A percentile compares a stretch with the other conserved stretches of the same genome.
phyloP scores from a whole-genome alignment of 371 early-diverging fungal species.

The Coemansia sp. region DNA sequence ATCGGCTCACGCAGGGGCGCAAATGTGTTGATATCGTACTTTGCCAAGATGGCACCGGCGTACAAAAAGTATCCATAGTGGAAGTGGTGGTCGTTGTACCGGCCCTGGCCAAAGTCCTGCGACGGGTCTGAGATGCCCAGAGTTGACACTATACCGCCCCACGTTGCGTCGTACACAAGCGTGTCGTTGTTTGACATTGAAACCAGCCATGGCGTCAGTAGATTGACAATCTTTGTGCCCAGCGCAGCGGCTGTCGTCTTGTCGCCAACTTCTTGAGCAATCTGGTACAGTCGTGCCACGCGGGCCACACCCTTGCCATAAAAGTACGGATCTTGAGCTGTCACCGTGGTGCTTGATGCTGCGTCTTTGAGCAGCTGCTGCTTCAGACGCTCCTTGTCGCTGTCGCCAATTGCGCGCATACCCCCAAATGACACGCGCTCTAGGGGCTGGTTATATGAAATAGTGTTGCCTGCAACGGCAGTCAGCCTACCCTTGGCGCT shows the following conservation, averaged over 20 bases:
- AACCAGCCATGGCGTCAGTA: conserved; percentile 60
- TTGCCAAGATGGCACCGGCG: conserved; percentile 65
- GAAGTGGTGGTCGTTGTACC: conserved; percentile 78
- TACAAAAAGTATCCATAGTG: conserved; percentile 75
- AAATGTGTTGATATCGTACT: conserved; percentile 60
- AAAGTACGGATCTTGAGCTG: conserved; percentile 63
- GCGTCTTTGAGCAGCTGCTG: conserved; percentile 53
- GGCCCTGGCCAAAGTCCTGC: conserved; percentile 60
- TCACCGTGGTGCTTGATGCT: conserved; percentile 34
- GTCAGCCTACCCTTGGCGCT: conserved; percentile 66
- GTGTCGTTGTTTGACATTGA: conserved; percentile 53
- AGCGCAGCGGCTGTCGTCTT: conserved; percentile 50
- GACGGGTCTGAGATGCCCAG: conserved; percentile 52
- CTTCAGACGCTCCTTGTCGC: conserved; percentile 49
- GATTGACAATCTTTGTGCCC: conserved; percentile 53
- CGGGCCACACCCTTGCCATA: conserved; percentile 72
- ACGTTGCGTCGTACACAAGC: conserved; percentile 64
- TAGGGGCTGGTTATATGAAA: conserved; percentile 59
- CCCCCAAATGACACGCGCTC: conserved; percentile 53
- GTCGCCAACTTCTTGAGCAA: conserved; percentile 57
- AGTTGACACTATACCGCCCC: conserved; percentile 63
- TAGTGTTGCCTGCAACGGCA: conserved; percentile 60
- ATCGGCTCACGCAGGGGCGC: conserved; percentile 48
- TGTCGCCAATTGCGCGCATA: conserved; percentile 18
- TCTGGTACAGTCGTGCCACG: conserved; percentile 63